Evolutionary conservation across 306 rosid species (phyloP), one percentile per base, ranked within the genome.

Genomic region (Biancaea sappan): DNA sequence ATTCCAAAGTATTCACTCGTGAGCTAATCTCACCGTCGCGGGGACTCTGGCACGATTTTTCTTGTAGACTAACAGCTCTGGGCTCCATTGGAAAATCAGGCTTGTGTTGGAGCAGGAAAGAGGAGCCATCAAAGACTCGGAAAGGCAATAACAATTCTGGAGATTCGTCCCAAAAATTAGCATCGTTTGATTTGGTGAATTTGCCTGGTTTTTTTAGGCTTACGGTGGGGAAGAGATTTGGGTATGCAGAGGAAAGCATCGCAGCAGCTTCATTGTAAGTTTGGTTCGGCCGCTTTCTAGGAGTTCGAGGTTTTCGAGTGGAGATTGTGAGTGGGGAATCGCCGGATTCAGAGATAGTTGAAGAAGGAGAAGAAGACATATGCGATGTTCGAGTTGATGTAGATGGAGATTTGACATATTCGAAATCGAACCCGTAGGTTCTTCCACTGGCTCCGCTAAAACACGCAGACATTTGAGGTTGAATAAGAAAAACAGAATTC

Each of bases 251-350:
- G 63, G 97, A 89, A 43, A 89, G 97, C 68, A 86, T 62, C 16
- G 85, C 79, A 2, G 92, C 90, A 6, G 97, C 97, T 74, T 92
- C 94, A 34, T 88, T 86, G 84, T 80, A 92, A 1, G 77, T 92
- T 74, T 92, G 97, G 82, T 92, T 90, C 11, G 94, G 97, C 4
- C 97, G 88, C 54, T 92, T 92, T 40, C 96, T 86, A 1, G 86
- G 89, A 11, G 97, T 88, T 48, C 97, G 76, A 10, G 88, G 82
- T 78, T 90, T 92, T 24, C 87, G 67, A 11, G 92, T 90, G 4
- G 84, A 82, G 71, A 90, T 81, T 44, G 84, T 72, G 12, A 85
- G 76, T 3, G 76, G 85, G 7, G 93, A 79, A 9, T 81, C 84
- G 83, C 84, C 85, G 8, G 88, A 80, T 60, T 86, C 89, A 0